Percentiles rank a stretch among this genome's conserved stretches.
Conservation (phyloP, 2,329 filamentous ascomycete species). For the Hypoxylon sp. region DNA sequence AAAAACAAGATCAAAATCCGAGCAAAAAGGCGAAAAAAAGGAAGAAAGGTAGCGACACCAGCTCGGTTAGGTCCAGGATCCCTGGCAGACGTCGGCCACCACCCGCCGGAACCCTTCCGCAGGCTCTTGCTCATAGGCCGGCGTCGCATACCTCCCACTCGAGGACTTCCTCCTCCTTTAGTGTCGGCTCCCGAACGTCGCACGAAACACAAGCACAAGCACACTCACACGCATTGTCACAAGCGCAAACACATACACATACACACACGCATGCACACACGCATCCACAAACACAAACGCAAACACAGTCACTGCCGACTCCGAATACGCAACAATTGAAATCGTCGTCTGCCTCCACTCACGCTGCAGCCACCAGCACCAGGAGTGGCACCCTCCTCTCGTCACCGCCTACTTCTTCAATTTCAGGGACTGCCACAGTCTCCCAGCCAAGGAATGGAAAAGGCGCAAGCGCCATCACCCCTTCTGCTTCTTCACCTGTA, state of each 20-base stretch:
- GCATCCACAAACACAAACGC: constrained; percentile 13
- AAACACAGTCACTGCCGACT: constrained; percentile 6
- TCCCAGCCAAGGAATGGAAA: constrained; percentile 27
- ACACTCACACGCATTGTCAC: constrained; percentile 19
- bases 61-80: constrained; percentile 44
- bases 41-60: constrained; percentile 30
- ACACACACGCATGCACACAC: constrained; percentile 4
- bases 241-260: constrained; percentile 12
- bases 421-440: not conserved
- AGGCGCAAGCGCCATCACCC: constrained; percentile 25
- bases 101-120: constrained; percentile 39
- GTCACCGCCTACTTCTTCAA: constrained; percentile 37
- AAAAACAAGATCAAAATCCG: constrained; percentile 24
- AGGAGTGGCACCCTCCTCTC: constrained; percentile 29
- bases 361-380: constrained; percentile 26
- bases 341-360: constrained; percentile 13
- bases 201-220: constrained; percentile 40
- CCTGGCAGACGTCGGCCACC: constrained; percentile 43
- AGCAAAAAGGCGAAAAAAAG: constrained; percentile 33
- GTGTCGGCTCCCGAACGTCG: constrained; percentile 42
- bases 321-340: constrained; percentile 9
- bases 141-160: constrained; percentile 42
- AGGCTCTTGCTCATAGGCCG: constrained; percentile 33
- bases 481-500: constrained; percentile 11
- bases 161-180: constrained; percentile 42